Base-by-base conservation (phyloP, 208 protist genomes). In the Crithidia sp. region DNA sequence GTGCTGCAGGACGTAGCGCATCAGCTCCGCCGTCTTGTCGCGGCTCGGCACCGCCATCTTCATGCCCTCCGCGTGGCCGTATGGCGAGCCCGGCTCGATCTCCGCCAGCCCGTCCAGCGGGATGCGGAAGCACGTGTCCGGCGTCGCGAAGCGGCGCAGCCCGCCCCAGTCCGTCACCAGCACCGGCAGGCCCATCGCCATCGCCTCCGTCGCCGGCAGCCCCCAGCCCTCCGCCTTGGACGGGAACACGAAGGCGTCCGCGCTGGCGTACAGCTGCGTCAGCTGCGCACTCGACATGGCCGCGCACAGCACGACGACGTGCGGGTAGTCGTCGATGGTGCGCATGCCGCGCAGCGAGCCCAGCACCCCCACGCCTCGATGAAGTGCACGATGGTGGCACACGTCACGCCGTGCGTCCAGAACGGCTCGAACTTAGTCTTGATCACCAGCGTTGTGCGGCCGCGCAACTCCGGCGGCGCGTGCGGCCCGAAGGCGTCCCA, bases 241-340 rank as follows among this genome's bases (percentile, higher is more conserved):
- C 4, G 96, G 90, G 5, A 97, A 66, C 16, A 98, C 90, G 69
- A 98, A 96, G n/a, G 81, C 83, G 74, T 98, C 83, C 7, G 67
- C 79, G 16, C 75, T 73, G 7, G 61, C 62, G 76, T 97, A 98
- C 67, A 98, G 67, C 37, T 65, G 40, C 12, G 81, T 79, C 71
- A 97, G 59, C 36, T 74, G 39, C 0, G 10, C 14, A 5, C 14
- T 44, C 8, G 39, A 45, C 17, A 79, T 7, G 3, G 56, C n/a
- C 10, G 79, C 68, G 36, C 50, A 58, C 13, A 82, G 62, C 37
- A 93, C 64, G 0, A 87, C 74, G 10, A 88, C 12, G 71, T 82
- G 78, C 6, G 88, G 87, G 10, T 84, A 73, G 43, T 81, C 59
- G 0, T 12, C 47, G 45, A 66, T 54, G 13, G 40, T 17, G n/a